Base-by-base conservation (phyloP, 345 rosid genomes). In the Syzygium jambos region DNA sequence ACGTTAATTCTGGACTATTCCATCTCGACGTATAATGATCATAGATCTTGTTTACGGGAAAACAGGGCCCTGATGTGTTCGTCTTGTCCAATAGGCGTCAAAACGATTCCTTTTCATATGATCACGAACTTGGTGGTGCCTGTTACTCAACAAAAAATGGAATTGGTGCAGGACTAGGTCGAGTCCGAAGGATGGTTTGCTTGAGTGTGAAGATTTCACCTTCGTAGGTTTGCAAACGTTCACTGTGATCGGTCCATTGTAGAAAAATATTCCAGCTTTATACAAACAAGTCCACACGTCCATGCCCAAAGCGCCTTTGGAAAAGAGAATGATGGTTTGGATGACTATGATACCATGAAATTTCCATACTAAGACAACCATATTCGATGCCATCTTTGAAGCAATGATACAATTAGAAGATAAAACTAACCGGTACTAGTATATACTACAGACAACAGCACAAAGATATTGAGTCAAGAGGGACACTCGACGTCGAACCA, bases 401-500 rank as follows among this genome's bases (percentile, higher is more conserved):
- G 21, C 22, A 54, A 17, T 55, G 22, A 8, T 22, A 57, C n/a
- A 9, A n/a, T 57, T 57, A 52, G 14, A 61, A 61, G 14, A 16
- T 61, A 61, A 6, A 61, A n/a, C 85, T 46, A 49, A 83, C 17
- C 51, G 21, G 61, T 52, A 53, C 61, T 51, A 0, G 14, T 9
- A 73, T 10, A 73, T 84, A 59, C 56, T 61, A 86, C 83, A 86
- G 57, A 27, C 29, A 86, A 49, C 78, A 5, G 41, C 85, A 84
- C 56, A 57, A 9, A 57, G 52, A n/a, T 38, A 13, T 41, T 22
- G 51, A 46, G 52, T 85, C 87, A 87, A 88, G 90, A 93, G 85
- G 91, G 90, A 51, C 92, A 90, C 78, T 90, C 95, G 38, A 95
- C 94, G 87, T 98, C 97, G 63, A 98, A 98, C 99, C 98, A 97